phyloP scores from a whole-genome alignment of 768 basidiomycete genomes.

The Mycena floridula region DNA sequence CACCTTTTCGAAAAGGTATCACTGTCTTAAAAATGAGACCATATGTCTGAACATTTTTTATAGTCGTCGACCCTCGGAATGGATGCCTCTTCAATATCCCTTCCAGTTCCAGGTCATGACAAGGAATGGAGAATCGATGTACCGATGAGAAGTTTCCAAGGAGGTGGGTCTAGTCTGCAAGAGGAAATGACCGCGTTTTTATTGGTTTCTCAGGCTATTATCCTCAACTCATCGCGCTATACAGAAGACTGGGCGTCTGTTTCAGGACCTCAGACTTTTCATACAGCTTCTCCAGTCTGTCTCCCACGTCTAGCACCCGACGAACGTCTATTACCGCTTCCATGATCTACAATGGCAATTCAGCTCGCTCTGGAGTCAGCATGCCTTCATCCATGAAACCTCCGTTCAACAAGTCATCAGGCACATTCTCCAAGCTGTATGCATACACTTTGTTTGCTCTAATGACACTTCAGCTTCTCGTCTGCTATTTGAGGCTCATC shows the following conservation, averaged over 20 bases:
- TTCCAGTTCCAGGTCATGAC: conserved; percentile 28
- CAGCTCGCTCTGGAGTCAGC: conserved; percentile 45
- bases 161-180: conserved; percentile 40
- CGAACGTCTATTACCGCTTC: conserved; percentile 34
- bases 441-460: conserved; percentile 33
- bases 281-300: conserved; percentile 63
- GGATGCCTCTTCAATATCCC: conserved; percentile 56
- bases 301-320: conserved; percentile 9
- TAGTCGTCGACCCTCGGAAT: conserved; percentile 58
- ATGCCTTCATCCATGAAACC: conserved; percentile 36
- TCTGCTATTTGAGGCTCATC: conserved; percentile 42
- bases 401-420: conserved; percentile 12
- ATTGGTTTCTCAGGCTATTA: conserved; percentile 61
- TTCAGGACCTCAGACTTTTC: conserved; percentile 55
- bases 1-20: conserved; percentile 73
- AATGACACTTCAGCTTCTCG: conserved; percentile 32
- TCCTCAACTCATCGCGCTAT: conserved; percentile 60
- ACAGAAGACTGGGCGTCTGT: conserved; percentile 51
- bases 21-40: too few relatives aligned
- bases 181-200: not conserved
- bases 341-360: conserved; percentile 62
- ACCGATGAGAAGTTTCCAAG: conserved; percentile 80
- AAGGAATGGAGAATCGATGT: conserved; percentile 60
- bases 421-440: conserved; percentile 16
- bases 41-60: not conserved